Evolutionary conservation across 1,284 basidiomycete genomes (phyloP).

Genomic region (Hortiboletus rubellus): DNA sequence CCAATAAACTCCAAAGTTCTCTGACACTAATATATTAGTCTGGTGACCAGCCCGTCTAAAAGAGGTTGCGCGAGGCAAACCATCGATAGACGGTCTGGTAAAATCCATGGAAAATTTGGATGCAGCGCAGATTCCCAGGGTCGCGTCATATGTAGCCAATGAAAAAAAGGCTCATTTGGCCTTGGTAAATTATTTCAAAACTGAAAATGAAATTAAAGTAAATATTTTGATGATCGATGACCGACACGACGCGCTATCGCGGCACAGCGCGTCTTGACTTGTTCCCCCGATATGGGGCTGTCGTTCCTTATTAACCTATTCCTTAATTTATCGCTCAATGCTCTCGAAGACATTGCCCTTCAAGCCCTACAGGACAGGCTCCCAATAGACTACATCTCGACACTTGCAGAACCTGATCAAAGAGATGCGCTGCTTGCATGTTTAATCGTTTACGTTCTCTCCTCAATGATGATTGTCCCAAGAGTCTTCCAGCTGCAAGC

Average conservation of each 20-base stretch:
- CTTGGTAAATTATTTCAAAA: too few relatives aligned
- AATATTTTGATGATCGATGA: too few relatives aligned
- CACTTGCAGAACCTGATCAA: background rate
- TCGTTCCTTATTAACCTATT: background rate
- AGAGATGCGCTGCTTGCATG: background rate
- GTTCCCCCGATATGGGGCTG: background rate
- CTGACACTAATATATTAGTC: too few relatives aligned
- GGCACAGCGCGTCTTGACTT: background rate
- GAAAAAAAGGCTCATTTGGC: background rate
- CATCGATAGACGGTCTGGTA: too few relatives aligned
- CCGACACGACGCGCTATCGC: too few relatives aligned
- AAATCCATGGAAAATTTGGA: too few relatives aligned
- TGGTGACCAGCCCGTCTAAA: too few relatives aligned
- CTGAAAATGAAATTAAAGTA: too few relatives aligned
- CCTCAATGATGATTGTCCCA: background rate
- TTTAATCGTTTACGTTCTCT: background rate
- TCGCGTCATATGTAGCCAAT: background rate
- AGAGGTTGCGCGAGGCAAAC: too few relatives aligned
- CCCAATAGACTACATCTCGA: background rate
- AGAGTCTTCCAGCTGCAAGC: background rate
- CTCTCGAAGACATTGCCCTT: background rate
- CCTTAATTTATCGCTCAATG: background rate
- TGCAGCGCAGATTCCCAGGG: background rate
- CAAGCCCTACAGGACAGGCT: background rate
- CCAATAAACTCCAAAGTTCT: too few relatives aligned